Conservation (phyloP, 1,139 yeast species). For the Nadsonia starkeyi-henricii region DNA sequence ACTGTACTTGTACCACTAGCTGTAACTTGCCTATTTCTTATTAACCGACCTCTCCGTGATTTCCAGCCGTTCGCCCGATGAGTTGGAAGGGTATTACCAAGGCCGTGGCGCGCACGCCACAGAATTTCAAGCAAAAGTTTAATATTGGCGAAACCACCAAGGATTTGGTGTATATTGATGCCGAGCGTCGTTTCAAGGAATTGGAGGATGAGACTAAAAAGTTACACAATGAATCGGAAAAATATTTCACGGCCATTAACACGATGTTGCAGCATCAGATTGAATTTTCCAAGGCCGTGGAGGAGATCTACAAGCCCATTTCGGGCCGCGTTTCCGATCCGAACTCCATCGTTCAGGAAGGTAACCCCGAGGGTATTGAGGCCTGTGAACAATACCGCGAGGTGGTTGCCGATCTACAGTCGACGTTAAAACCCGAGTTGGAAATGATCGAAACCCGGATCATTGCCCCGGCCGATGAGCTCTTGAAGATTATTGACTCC, state of each 20-base stretch:
- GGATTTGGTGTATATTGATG: slow-evolving; percentile 86
- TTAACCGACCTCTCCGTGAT: too few species aligned
- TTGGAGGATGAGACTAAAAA: slow-evolving; percentile 81
- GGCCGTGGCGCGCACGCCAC: slow-evolving; percentile 64
- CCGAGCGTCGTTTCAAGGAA: slow-evolving; percentile 90
- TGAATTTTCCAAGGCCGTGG: slow-evolving; percentile 86
- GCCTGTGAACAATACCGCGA: slow-evolving; percentile 88
- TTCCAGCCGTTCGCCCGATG: too few species aligned
- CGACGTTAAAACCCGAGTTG: slow-evolving; percentile 78
- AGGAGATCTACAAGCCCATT: slow-evolving; percentile 91
- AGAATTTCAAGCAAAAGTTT: slow-evolving; percentile 27
- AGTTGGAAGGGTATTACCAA: slow-evolving; percentile 90
- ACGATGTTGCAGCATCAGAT: slow-evolving; percentile 90
- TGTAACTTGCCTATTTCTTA: too few species aligned
- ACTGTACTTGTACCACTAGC: too few species aligned
- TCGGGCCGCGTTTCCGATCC: slow-evolving; percentile 89
- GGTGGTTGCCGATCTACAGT: slow-evolving; percentile 74
- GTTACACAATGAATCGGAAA: slow-evolving; percentile 75
- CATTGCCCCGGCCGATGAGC: slow-evolving; percentile 84
- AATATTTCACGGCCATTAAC: slow-evolving; percentile 81
- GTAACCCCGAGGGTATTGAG: slow-evolving; percentile 88
- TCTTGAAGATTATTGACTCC: slow-evolving; percentile 62
- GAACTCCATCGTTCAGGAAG: slow-evolving; percentile 69
- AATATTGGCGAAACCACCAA: slow-evolving; percentile 56
- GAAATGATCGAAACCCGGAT: slow-evolving; percentile 84